Evolutionary conservation across 1,284 basidiomycete species (phyloP), one percentile per base, ranked within the genome.

Genomic region (Meira nashicola): DNA sequence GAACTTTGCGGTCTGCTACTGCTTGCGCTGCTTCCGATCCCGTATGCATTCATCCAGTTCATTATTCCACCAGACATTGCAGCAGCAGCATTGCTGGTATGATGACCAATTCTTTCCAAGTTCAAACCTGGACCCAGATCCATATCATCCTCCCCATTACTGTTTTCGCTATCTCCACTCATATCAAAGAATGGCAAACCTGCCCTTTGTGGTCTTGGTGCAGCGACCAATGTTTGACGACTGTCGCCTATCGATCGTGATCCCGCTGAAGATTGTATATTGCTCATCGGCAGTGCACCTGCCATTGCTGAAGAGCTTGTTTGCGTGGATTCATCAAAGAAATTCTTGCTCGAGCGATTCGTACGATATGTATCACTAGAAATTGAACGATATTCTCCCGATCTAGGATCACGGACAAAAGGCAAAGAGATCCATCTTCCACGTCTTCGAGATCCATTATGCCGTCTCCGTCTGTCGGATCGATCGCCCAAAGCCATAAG

Each of bases 361-460:
- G 21, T 8, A 41, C 33, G 33, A 46, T n/a, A 21, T 14, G 52
- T 12, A 17, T 44, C 23, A 28, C 17, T n/a, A 38, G 23, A 17
- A 21, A 53, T 41, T 41, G 38, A 46, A 28, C 39, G 41, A 39
- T 39, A 28, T 11, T 39, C 9, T 25, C 53, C 23, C 8, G 58
- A 37, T 28, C 23, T 25, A 21, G 40, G 23, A 48, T 55, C 58
- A 43, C 51, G 52, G 10, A 48, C 23, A 25, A 71, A 53, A 9
- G 69, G 65, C 33, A 71, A 41, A 19, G 60, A 50, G 50, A 71
- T 69, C 69, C 69, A 71, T 48, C 50, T 40, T 15, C 19, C 58
- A 14, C 40, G 25, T 54, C 43, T 33, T 41, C 62, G 52, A 28
- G 55, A 44, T 39, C 9, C 25, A 2, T 33, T 39, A 28, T 43